Conservation (phyloP, 495 filamentous ascomycete species). For the Penicillium nucicola region DNA sequence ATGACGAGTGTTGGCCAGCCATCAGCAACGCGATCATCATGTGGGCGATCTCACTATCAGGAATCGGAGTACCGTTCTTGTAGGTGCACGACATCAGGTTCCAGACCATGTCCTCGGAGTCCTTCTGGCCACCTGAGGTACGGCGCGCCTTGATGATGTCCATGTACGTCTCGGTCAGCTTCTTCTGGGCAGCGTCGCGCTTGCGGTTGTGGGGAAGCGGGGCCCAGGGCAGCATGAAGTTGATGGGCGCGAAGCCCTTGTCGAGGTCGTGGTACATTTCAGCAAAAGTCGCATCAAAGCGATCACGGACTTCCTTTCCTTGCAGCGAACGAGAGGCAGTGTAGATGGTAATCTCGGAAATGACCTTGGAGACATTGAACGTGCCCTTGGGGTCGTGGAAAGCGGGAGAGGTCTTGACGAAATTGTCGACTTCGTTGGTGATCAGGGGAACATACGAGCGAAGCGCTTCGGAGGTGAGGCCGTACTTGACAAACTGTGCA, state of each 20-base stretch:
- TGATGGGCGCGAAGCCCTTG: conserved; percentile 62
- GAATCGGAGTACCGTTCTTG: conserved; percentile 59
- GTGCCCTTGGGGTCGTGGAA: conserved; percentile 47
- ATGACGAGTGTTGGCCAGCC: conserved; percentile 64
- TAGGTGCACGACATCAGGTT: conserved; percentile 63
- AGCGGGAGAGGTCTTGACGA: conserved; percentile 40
- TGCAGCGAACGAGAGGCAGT: conserved; percentile 65
- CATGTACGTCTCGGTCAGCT: conserved; percentile 57
- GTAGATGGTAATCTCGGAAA: conserved; percentile 63
- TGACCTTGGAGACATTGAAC: conserved; percentile 51
- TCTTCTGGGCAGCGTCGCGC: conserved; percentile 54
- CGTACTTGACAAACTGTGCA: conserved; percentile 62
- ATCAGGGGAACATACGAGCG: conserved; percentile 60
- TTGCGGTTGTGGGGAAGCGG: conserved; percentile 61
- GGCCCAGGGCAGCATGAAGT: conserved; percentile 63
- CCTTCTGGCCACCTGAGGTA: conserved; percentile 43
- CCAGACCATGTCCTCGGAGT: conserved; percentile 66
- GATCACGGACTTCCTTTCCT: conserved; percentile 60
- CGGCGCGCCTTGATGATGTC: conserved; percentile 56
- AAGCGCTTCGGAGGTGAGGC: conserved; percentile 60
- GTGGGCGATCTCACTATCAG: conserved; percentile 60
- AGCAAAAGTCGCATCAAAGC: conserved; percentile 60
- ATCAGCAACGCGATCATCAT: conserved; percentile 69
- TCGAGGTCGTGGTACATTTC: conserved; percentile 65
- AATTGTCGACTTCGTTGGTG: conserved; percentile 49